Conservation (phyloP, 2,329 filamentous ascomycete species). For the Chaetomium sp. region DNA sequence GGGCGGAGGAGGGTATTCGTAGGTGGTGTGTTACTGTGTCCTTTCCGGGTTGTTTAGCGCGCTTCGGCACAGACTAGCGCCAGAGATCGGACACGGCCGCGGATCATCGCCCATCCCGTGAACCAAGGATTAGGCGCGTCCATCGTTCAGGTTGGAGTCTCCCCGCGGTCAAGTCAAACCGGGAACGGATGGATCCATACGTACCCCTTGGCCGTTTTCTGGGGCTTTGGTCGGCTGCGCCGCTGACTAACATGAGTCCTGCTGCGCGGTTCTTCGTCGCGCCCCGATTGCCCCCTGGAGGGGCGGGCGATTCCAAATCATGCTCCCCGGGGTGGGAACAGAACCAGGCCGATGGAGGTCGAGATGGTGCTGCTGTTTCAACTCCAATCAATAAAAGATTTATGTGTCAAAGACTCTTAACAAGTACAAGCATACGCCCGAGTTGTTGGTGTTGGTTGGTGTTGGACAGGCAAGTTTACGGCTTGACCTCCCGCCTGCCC, state of each 20-base stretch:
- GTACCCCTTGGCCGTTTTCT: not conserved
- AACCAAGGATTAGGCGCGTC: slow-evolving; percentile 1
- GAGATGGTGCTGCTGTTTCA: not conserved
- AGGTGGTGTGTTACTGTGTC: not conserved
- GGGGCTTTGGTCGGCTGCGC: slow-evolving; percentile 3
- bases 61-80: not conserved
- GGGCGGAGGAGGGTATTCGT: no score
- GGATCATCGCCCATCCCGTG: not conserved
- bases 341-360: not conserved
- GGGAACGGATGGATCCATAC: not conserved
- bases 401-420: not conserved
- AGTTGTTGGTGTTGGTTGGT: not conserved
- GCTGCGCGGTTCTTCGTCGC: slow-evolving; percentile 6
- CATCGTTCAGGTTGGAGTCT: not conserved
- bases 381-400: not conserved
- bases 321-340: not conserved
- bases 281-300: not conserved
- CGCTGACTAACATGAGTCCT: not conserved
- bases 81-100: not conserved
- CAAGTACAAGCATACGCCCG: not conserved
- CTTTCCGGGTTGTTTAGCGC: not conserved
- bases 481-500: not conserved
- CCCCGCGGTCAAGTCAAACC: not conserved
- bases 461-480: not conserved
- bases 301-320: not conserved